phyloP scores from a whole-genome alignment of 345 rosid genomes.

The Eucalyptus virginea region DNA sequence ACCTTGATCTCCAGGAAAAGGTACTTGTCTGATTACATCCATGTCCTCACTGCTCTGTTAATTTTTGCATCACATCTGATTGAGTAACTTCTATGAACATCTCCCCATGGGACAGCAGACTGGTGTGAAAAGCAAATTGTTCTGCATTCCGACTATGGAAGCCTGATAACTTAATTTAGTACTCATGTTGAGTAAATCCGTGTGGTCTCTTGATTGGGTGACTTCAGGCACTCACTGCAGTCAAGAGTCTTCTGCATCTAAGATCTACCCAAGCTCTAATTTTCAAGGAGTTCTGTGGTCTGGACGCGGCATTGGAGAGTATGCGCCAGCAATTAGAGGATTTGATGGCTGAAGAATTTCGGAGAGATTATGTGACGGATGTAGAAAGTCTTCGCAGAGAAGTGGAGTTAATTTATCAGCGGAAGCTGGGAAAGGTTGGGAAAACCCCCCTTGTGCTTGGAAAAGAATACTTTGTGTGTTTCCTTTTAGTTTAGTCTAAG shows the following conservation, averaged over 20 bases:
- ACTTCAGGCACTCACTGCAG: constrained; percentile 64
- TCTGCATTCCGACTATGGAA: background rate
- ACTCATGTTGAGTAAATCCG: background rate
- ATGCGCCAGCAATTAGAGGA: constrained; percentile 56
- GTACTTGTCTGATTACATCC: constrained; percentile 7
- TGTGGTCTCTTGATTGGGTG: background rate
- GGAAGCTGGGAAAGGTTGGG: constrained; percentile 37
- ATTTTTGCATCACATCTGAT: background rate
- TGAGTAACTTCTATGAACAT: background rate
- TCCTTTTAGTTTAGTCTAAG: background rate
- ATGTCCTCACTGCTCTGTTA: background rate
- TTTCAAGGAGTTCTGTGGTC: constrained; percentile 60
- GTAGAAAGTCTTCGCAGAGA: constrained; percentile 60
- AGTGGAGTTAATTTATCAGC: constrained; percentile 48
- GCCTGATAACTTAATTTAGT: background rate
- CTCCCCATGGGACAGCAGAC: background rate
- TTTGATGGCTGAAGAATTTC: constrained; percentile 47
- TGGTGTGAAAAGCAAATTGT: background rate
- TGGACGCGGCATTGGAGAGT: constrained; percentile 53
- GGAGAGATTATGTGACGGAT: constrained; percentile 53
- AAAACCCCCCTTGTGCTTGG: background rate
- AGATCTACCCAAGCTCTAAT: constrained; percentile 39
- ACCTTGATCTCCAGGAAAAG: constrained; percentile 96
- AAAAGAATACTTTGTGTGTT: background rate
- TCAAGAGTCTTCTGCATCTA: constrained; percentile 68